Conservation (phyloP, 164 flowering plant species). For the Vitis labrusca region DNA sequence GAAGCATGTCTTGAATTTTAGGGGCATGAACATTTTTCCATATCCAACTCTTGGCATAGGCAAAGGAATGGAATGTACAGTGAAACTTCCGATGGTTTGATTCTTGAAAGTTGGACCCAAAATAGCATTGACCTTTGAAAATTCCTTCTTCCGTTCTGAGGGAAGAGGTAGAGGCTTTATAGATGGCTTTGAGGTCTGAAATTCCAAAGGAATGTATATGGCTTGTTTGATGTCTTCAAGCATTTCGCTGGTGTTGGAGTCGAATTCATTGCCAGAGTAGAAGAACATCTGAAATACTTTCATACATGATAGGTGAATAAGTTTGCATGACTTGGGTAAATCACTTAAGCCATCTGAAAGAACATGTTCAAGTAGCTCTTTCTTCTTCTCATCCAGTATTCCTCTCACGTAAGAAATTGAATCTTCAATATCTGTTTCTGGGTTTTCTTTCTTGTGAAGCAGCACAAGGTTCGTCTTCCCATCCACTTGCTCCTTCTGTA, state of each 20-base stretch:
- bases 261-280: conserved; percentile 31
- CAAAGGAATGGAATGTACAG: too few species aligned
- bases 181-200: background rate
- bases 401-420: conserved; percentile 23
- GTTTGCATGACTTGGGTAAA: conserved; percentile 22
- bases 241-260: conserved; percentile 23
- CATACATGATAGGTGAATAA: conserved; percentile 25
- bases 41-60: too few species aligned
- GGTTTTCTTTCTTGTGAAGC: conserved; percentile 34
- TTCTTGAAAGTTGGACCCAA: too few species aligned
- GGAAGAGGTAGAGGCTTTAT: background rate
- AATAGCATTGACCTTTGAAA: too few species aligned
- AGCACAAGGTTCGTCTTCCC: conserved; percentile 39
- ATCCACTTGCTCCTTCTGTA: conserved; percentile 43
- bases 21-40: too few species aligned
- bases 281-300: conserved; percentile 52
- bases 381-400: conserved; percentile 26
- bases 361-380: conserved; percentile 35
- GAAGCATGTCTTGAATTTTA: too few species aligned
- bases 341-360: conserved; percentile 25
- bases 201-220: conserved; percentile 26
- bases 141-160: background rate
- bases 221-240: conserved; percentile 37
- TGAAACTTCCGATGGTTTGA: too few species aligned
- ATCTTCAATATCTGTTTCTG: conserved; percentile 28